These are phyloP conservation scores for Xylaria sp. DNA, from an alignment of 2,329 filamentous ascomycete genomes.

Conservation along the genomic window DNA sequence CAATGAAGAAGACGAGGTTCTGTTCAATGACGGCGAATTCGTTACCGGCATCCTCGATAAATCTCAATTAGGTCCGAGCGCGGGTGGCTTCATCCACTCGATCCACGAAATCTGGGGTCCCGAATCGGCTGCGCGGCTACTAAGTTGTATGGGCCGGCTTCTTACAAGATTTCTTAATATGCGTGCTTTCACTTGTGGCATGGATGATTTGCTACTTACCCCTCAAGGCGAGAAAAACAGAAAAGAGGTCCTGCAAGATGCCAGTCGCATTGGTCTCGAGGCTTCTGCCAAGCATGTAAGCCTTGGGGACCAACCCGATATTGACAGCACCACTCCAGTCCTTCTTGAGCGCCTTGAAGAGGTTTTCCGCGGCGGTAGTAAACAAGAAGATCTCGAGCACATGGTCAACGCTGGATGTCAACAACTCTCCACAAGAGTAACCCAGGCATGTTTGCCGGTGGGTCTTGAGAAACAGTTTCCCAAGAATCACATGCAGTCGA, in stretches of 20 bases:
- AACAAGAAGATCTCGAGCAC: conserved; percentile 90
- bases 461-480: conserved; percentile 93
- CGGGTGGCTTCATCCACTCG: conserved; percentile 88
- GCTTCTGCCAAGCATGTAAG: conserved; percentile 91
- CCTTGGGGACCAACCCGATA: conserved; percentile 69
- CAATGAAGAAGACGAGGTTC: conserved; percentile 80
- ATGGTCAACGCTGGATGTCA: conserved; percentile 79
- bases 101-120: conserved; percentile 95
- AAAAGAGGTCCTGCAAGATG: conserved; percentile 72
- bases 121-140: conserved; percentile 82
- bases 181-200: conserved; percentile 95
- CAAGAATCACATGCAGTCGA: conserved; percentile 97
- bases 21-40: conserved; percentile 88
- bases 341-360: conserved; percentile 84
- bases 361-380: conserved; percentile 88
- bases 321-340: conserved; percentile 71
- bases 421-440: conserved; percentile 80
- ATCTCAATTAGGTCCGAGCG: conserved; percentile 87
- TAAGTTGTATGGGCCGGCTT: conserved; percentile 89
- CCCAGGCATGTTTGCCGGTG: conserved; percentile 78
- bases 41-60: conserved; percentile 95
- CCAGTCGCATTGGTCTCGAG: conserved; percentile 75
- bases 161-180: conserved; percentile 91
- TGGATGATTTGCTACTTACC: conserved; percentile 92
- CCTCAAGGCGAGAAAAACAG: conserved; percentile 78